Conservation (phyloP, 176 grass and related monocot species). For the Urochloa ruziziensis region DNA sequence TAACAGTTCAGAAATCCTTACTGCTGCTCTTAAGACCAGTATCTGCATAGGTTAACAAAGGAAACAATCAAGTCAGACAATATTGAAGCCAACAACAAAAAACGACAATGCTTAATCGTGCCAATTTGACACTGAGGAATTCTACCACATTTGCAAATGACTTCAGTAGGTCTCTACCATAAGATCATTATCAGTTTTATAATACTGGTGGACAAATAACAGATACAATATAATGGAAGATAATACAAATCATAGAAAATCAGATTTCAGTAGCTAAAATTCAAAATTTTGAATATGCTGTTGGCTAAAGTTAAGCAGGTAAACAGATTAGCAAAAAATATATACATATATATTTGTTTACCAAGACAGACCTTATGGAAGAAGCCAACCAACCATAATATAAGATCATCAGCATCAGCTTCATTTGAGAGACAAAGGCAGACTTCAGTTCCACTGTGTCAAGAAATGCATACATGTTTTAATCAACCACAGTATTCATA, state of each 20-base stretch:
- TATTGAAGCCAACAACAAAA: neutral
- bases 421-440: constrained; percentile 58
- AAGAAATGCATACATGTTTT: constrained; percentile 4
- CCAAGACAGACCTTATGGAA: constrained; percentile 48
- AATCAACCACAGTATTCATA: neutral
- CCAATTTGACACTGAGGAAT: neutral
- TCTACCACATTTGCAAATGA: neutral
- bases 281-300: neutral
- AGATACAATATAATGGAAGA: neutral
- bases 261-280: neutral
- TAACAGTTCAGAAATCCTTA: constrained; percentile 49
- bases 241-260: neutral
- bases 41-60: constrained; percentile 54
- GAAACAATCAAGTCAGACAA: constrained; percentile 25
- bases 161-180: neutral
- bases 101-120: constrained; percentile 6
- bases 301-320: neutral
- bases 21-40: constrained; percentile 39
- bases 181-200: neutral
- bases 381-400: constrained; percentile 53
- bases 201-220: neutral
- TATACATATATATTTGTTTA: neutral
- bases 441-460: constrained; percentile 73
- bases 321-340: constrained; percentile 10
- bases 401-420: constrained; percentile 41